These are phyloP conservation scores for Furcasterigmium furcatum DNA, from an alignment of 2,329 filamentous ascomycete species.

Conservation along the genomic window DNA sequence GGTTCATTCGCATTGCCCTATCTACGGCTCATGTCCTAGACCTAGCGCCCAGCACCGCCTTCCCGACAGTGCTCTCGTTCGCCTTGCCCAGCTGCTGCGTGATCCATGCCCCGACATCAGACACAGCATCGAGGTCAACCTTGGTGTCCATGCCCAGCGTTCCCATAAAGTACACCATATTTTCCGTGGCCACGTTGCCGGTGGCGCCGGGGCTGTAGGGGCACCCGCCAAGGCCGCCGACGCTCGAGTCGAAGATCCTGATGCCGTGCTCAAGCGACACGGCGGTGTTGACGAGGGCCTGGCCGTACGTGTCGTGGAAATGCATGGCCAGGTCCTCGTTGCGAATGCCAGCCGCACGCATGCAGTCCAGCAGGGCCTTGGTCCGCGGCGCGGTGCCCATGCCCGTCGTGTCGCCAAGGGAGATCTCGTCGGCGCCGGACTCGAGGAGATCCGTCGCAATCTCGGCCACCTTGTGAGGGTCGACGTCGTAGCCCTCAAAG, in stretches of 20 bases:
- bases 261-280: conserved; percentile 76
- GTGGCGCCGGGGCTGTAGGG: conserved; percentile 84
- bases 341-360: conserved; percentile 65
- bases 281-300: conserved; percentile 78
- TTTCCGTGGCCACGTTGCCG: conserved; percentile 82
- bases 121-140: conserved; percentile 63
- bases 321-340: conserved; percentile 74
- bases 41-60: conserved; percentile 55
- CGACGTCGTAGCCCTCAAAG: conserved; percentile 64
- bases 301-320: conserved; percentile 86
- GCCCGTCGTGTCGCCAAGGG: conserved; percentile 85
- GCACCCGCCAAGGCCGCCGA: conserved; percentile 79
- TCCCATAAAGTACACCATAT: conserved; percentile 76
- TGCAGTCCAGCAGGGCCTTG: conserved; percentile 58
- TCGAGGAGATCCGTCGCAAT: conserved; percentile 70
- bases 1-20: background rate
- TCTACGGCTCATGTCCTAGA: conserved; percentile 7
- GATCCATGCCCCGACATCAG: conserved; percentile 72
- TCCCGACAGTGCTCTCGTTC: conserved; percentile 66
- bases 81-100: conserved; percentile 57
- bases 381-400: conserved; percentile 80
- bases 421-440: conserved; percentile 88
- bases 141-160: conserved; percentile 73
- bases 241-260: conserved; percentile 74
- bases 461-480: conserved; percentile 61